Evolutionary conservation across 2,329 filamentous ascomycete genomes (phyloP), one percentile per base, ranked within the genome.

Genomic region (Aaosphaeria arxii): DNA sequence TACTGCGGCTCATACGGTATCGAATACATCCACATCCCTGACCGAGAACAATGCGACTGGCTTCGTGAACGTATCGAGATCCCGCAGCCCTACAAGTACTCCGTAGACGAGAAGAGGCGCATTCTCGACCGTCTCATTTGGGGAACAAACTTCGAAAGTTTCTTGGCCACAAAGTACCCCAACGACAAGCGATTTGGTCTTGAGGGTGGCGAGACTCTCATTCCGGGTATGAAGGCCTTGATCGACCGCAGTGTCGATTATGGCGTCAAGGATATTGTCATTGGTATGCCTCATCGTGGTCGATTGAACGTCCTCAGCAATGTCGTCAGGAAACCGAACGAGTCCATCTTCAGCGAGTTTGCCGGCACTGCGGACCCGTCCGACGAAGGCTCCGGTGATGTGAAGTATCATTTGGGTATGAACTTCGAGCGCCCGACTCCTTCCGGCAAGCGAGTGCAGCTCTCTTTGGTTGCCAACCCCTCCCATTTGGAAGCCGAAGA

Each of bases 371-470:
- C 88, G 24, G 90, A 89, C 67, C 89, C 89, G 47, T 88, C 89
- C 60, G 94, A 97, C 61, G 92, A 99, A 76, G 94, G 94, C 51
- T 97, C 94, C 49, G 94, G 94, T 64, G 94, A 99, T 72, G 94
- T 99, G 74, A 99, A 99, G 77, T 99, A 99, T 78, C 94, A 99
- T 78, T 79, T 99, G 65, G 94, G 94, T 69, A 99, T 99, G 94
- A 99, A 99, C 80, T 99, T 99, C 61, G 94, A 99, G 79, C 90
- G 94, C 55, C 94, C 94, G 46, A 99, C 94, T 7, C 94, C 94
- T 50, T 97, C 92, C 40, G 94, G 94, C 63, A 97, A 97, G 83
- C 94, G 94, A 56, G 94, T 99, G n/a, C 94, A 99, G 78, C 85
- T 99, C 46, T 99, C 94, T 53, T 84, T 99, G 44, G 94, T 99